A percentile compares a stretch with the other conserved stretches of the same genome.
phyloP scores from a whole-genome alignment of 257 asterid genomes.

The Salvia miltiorrhiza region DNA sequence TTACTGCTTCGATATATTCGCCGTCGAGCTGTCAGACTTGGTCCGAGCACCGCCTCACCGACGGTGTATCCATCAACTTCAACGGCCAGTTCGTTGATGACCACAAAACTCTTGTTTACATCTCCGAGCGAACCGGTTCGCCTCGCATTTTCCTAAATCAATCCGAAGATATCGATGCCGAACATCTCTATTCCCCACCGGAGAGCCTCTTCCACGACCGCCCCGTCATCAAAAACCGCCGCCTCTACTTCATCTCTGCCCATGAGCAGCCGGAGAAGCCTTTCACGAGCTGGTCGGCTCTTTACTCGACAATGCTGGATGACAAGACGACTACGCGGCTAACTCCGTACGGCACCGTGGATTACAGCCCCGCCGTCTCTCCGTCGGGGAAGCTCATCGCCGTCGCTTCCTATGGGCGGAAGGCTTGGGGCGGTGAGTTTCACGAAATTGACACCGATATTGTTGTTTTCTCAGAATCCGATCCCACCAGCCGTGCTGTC shows the following conservation, averaged over 20 bases:
- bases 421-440: constrained; percentile 66
- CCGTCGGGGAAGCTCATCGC: constrained; percentile 58
- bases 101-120: constrained; percentile 33
- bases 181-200: constrained; percentile 33
- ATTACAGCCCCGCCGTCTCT: constrained; percentile 71
- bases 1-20: constrained; percentile 72
- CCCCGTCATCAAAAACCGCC: constrained; percentile 41
- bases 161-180: constrained; percentile 7
- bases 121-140: constrained; percentile 68
- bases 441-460: constrained; percentile 58
- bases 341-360: constrained; percentile 54
- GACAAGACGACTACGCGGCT: constrained; percentile 25
- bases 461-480: constrained; percentile 47
- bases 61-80: constrained; percentile 55
- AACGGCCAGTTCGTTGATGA: constrained; percentile 65
- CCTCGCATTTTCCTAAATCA: constrained; percentile 43
- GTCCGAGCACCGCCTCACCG: constrained; percentile 56
- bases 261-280: constrained; percentile 51
- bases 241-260: constrained; percentile 60
- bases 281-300: constrained; percentile 65
- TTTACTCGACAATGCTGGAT: constrained; percentile 42
- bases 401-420: constrained; percentile 61
- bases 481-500: constrained; percentile 34
- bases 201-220: constrained; percentile 69
- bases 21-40: constrained; percentile 28